Percentiles rank a stretch among this genome's conserved stretches.
Evolutionary conservation across 768 basidiomycete species (phyloP).

Genomic region (Termitomyces titanicus): DNA sequence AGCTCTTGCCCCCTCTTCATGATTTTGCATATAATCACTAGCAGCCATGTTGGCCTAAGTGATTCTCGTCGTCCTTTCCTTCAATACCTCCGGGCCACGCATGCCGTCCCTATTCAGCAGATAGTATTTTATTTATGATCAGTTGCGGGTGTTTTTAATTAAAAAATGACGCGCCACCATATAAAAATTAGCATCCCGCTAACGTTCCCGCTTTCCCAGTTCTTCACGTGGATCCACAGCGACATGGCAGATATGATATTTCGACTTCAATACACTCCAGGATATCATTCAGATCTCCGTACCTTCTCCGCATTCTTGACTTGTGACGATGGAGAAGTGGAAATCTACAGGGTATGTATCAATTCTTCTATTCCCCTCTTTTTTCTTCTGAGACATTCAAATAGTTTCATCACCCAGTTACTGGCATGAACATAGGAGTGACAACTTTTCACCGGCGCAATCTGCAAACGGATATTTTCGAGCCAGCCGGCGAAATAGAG

Average conservation of each 20-base stretch:
- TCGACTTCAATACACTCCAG: constrained; percentile 30
- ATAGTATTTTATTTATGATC: too few relatives aligned
- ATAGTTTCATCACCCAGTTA: constrained; percentile 44
- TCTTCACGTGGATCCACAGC: not conserved
- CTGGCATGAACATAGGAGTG: constrained; percentile 35
- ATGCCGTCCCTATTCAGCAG: too few relatives aligned
- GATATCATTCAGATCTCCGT: constrained; percentile 33
- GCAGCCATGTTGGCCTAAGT: too few relatives aligned
- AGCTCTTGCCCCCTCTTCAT: too few relatives aligned
- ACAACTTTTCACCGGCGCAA: constrained; percentile 51
- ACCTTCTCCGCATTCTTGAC: constrained; percentile 37
- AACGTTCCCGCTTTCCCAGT: not conserved
- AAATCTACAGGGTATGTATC: constrained; percentile 39
- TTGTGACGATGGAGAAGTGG: constrained; percentile 21
- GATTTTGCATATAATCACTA: too few relatives aligned
- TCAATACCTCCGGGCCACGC: too few relatives aligned
- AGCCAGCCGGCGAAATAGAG: constrained; percentile 50
- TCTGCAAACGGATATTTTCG: constrained; percentile 37
- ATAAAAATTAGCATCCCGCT: too few relatives aligned
- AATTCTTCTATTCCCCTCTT: not conserved
- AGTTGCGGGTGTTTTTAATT: too few relatives aligned
- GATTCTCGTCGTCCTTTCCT: too few relatives aligned
- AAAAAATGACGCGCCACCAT: too few relatives aligned
- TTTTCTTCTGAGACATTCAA: not conserved
- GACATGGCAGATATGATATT: constrained; percentile 29